Base-by-base conservation (phyloP, 148 eudicot species). In the Vaccinium myrtillus region DNA sequence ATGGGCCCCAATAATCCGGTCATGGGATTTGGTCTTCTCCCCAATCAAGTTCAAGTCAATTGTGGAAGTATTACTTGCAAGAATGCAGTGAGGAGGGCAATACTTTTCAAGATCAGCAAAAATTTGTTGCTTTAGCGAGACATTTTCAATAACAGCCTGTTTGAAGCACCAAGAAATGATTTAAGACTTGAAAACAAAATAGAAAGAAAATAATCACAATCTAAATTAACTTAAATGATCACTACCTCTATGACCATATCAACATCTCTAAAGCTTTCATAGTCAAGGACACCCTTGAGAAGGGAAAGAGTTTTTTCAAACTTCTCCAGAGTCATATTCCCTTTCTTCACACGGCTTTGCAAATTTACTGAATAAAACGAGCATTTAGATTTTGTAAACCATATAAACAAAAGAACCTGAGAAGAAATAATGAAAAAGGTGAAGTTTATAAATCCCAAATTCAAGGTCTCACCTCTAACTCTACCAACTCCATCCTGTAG, bases 201-300 rank as follows among this genome's bases (percentile, higher is more conserved):
- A 61, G 65, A 71, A 49, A 53, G 73, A 49, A 85, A 53, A n/a
- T 2, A 67, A 12, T 49, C 43, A 43, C 39, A 23, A 50, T 8
- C 0, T n/a, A 59, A 36, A 19, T 25, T 30, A 43, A 58, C 14
- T 19, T 21, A 54, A 58, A 49, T 53, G 51, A 69, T 77, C n/a
- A 2, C 12, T 90, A 96, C 99, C 98, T 96, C 99, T 81, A 96
- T 94, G 86, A 96, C 99, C 94, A 96, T 90, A 91, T 96, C 99
- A 80, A 93, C 98, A 53, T 94, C 98, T 90, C 90, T 89, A 75
- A 96, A 94, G 88, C 94, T 90, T 80, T 89, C 92, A 87, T 94
- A 96, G 80, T 94, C 95, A 74, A 96, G 93, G 77, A 81, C 83
- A 67, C 99, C 99, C 82, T 90, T 93, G 76, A 96, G 92, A 84